Evolutionary conservation across 1,284 basidiomycete species (phyloP), one percentile per base, ranked within the genome.

Genomic region (Cystobasidium slooffiae): DNA sequence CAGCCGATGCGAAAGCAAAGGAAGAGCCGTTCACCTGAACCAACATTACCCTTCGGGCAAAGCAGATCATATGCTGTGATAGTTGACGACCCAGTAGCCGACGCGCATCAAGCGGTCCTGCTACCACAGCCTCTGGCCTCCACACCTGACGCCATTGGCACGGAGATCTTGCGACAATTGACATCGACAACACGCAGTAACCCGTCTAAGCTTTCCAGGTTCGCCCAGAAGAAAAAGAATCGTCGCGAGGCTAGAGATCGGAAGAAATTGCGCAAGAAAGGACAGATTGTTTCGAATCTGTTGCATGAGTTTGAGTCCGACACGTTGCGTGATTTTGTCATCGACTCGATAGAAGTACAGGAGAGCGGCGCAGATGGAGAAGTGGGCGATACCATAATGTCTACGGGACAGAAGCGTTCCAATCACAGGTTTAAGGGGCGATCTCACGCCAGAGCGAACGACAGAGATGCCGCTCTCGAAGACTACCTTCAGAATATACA

Each of bases 211-310:
- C 56, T 59, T 9, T 39, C 22, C 22, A 41, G 52, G n/a, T 61
- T 61, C 41, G 68, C 51, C 8, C 44, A 44, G 24, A 62, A 59
- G 56, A 70, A 70, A 31, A 56, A 70, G 51, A 20, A 31, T 8
- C 44, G 41, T 16, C 43, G 59, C 12, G 68, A 51, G 12, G 68
- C 68, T 18, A 41, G 59, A n/a, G 68, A 70, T 22, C 68, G 68
- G 2, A 70, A 70, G 44, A 70, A 70, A 39, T 4, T 61, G 43
- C 39, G 68, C 1, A 59, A 62, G 56, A 46, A 47, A 24, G 68
- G 56, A 39, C 46, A 59, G 9, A 3, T 59, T 9, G 43, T 39
- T 7, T 9, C 39, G 10, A 59, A 9, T 12, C 20, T 59, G 14
- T 59, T 59, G 10, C 14, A 59, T 10, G 56, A 59, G 39, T 41